A percentile compares a stretch with the other conserved stretches of the same genome.
Conservation (phyloP, 78 protist species). For the Creolimax fragrantissima region DNA sequence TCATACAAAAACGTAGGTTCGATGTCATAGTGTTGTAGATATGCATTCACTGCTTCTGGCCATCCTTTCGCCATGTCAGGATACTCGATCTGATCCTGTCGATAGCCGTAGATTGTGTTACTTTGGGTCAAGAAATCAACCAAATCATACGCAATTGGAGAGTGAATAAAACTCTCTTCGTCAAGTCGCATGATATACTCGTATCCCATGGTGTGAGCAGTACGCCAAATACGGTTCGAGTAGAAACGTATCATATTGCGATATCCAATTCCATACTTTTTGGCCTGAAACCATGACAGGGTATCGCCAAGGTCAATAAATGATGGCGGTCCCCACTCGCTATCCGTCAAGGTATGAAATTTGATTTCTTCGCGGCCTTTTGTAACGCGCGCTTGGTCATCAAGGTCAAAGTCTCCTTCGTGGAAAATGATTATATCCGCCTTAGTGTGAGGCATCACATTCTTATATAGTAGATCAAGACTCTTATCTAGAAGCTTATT, state of each 20-base stretch:
- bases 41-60: slow-evolving; percentile 6
- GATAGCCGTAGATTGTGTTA: not conserved
- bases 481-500: not conserved
- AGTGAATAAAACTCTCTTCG: slow-evolving; percentile 7
- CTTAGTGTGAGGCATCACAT: not conserved
- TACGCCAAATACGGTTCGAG: not conserved
- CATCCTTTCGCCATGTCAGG: not conserved
- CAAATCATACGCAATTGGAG: not conserved
- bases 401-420: slow-evolving; percentile 3
- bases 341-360: not conserved
- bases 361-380: not conserved
- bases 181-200: not conserved
- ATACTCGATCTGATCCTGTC: slow-evolving; percentile 1
- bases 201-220: not conserved
- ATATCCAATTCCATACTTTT: not conserved
- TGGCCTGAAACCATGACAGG: not conserved
- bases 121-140: not conserved
- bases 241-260: slow-evolving; percentile 5
- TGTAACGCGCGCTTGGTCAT: not conserved
- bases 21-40: not conserved
- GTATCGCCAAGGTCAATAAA: not conserved
- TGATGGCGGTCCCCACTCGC: not conserved
- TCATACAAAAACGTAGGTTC: slow-evolving; percentile 6
- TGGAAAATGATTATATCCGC: slow-evolving; percentile 19
- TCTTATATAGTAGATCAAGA: not conserved